Percentiles rank a stretch among this genome's conserved stretches.
These are phyloP conservation scores for Smallanthus sonchifolius DNA, from an alignment of 129 eudicot species.

Conservation along the genomic window DNA sequence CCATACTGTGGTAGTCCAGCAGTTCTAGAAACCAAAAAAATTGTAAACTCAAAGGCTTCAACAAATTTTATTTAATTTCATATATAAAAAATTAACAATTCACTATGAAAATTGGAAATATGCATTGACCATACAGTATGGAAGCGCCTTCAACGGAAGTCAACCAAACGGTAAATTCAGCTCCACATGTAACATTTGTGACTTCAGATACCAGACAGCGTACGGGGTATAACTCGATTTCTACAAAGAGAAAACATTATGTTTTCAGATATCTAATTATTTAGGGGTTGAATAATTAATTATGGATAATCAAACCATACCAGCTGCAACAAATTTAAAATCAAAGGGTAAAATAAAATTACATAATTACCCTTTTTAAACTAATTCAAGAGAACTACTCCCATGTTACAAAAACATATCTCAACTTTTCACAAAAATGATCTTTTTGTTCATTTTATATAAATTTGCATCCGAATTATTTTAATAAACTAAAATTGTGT, in stretches of 20 bases:
- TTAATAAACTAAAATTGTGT: not conserved
- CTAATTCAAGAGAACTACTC: not conserved
- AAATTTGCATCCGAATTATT: not conserved
- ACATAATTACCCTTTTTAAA: not conserved
- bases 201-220: conserved; percentile 77
- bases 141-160: conserved; percentile 81
- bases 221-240: conserved; percentile 70
- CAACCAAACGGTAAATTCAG: conserved; percentile 89
- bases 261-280: not conserved
- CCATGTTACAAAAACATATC: not conserved
- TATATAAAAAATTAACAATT: not conserved
- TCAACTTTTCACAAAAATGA: not conserved
- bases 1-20: conserved; percentile 99
- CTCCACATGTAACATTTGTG: conserved; percentile 66
- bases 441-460: not conserved
- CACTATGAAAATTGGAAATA: not conserved
- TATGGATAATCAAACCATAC: not conserved
- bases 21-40: conserved; percentile 41
- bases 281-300: not conserved
- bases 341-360: not conserved
- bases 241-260: conserved; percentile 30
- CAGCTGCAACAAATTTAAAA: not conserved
- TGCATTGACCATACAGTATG: conserved; percentile 62
- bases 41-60: not conserved
- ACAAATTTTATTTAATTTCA: not conserved